Base-by-base conservation (phyloP, 768 basidiomycete genomes). In the Mrakia hoshinonis region DNA sequence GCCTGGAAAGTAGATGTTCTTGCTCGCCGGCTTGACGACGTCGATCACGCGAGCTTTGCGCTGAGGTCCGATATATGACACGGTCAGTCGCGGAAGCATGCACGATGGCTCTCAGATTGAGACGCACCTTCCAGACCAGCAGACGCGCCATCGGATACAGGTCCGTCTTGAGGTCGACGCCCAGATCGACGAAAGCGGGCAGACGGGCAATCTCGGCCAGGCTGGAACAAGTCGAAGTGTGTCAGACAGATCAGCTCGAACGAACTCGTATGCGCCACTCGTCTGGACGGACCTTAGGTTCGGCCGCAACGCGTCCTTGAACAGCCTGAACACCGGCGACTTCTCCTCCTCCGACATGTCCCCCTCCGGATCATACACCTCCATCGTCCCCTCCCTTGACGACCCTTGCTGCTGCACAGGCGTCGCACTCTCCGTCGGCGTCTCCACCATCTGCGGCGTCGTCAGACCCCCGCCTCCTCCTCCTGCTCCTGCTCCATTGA, bases 111-210 rank as follows among this genome's bases (percentile, higher is more conserved):
- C 43, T 34, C 5, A 34, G 24, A 6, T 31, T 36, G 1, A 10
- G n/a, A 60, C 64, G n/a, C 6, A 71, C 70, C 79, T 93, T 92
- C 72, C 91, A 87, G 38, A 97, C 89, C 38, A 99, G 83, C 85
- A 92, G 92, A 22, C 91, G 86, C 11, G 95, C 94, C n/a, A 90
- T 86, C 0, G 92, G 90, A 76, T 89, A 90, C 0, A 95, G 84
- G 75, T 95, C 91, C 0, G 73, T 75, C n/a, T 79, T 77, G 22
- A 81, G 74, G 61, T 79, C 77, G 55, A 76, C 43, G 10, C 65
- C 63, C 26, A 52, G 24, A 18, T 71, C 70, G 22, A 71, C 39
- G n/a, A 71, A 77, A 0, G 76, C 75, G 0, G 79, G 74, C 4
- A 74, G 38, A 66, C 77, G 76, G 18, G 79, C 79, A 20, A 81